Conservation (phyloP, 495 filamentous ascomycete species). For the Penicillium chermesinum region DNA sequence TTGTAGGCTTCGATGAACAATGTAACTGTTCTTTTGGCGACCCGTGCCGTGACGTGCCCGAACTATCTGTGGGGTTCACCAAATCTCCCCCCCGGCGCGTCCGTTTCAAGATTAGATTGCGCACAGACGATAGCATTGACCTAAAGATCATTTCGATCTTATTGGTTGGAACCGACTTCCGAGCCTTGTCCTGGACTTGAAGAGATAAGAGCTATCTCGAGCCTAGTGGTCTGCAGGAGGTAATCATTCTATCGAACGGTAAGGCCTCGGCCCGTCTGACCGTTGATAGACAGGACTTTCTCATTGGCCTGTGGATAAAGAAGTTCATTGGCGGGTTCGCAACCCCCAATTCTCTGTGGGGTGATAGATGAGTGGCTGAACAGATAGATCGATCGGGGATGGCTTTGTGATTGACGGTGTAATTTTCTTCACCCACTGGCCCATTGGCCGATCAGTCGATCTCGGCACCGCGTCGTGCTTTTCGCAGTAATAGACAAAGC, state of each 20-base stretch:
- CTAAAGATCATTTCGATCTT: not conserved
- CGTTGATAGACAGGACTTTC: not conserved
- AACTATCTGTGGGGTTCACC: not conserved
- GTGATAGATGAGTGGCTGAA: not conserved
- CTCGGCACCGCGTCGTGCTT: not conserved
- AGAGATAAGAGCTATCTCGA: not conserved
- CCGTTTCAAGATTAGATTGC: not conserved
- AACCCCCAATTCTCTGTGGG: not conserved
- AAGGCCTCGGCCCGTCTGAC: not conserved
- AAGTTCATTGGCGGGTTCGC: not conserved
- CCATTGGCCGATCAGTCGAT: not conserved
- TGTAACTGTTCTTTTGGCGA: not conserved
- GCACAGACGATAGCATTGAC: constrained; percentile 1
- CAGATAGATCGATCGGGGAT: not conserved
- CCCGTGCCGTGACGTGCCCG: not conserved
- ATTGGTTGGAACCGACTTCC: no score
- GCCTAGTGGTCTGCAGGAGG: not conserved
- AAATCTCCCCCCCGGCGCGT: not conserved
- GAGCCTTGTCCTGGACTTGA: not conserved
- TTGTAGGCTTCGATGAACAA: not conserved
- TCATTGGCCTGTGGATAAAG: not conserved
- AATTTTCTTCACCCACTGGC: not conserved
- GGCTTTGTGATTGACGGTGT: not conserved
- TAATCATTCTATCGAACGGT: not conserved
- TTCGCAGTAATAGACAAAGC: no score